These are phyloP conservation scores for Clausena lansium DNA, from an alignment of 345 rosid genomes.

Conservation along the genomic window DNA sequence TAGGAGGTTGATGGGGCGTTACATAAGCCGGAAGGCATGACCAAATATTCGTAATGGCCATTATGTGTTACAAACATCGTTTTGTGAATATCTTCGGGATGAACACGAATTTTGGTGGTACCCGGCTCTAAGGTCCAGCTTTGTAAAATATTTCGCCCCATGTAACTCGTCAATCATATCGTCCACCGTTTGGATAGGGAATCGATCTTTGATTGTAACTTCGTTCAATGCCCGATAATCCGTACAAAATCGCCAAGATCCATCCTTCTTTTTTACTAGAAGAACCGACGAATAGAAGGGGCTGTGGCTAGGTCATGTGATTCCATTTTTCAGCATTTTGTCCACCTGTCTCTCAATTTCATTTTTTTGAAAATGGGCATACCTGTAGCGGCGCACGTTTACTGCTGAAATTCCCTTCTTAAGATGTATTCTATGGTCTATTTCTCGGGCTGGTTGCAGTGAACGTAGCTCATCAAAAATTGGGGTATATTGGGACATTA, in stretches of 20 bases:
- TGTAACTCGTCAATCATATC: not conserved
- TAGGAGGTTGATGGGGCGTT: not conserved
- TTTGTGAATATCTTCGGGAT: too few relatives aligned
- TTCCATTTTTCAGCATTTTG: not conserved
- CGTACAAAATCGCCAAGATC: not conserved
- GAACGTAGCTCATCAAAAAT: too few relatives aligned
- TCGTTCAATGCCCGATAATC: not conserved
- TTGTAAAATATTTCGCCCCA: not conserved
- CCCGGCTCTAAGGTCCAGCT: not conserved
- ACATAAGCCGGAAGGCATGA: too few relatives aligned
- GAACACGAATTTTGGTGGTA: too few relatives aligned
- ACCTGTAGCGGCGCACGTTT: too few relatives aligned
- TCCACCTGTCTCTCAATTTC: not conserved
- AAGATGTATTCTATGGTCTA: too few relatives aligned
- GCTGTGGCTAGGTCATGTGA: not conserved
- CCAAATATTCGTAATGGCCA: too few relatives aligned
- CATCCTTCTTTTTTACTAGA: not conserved
- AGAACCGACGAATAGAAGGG: not conserved
- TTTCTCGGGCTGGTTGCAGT: too few relatives aligned
- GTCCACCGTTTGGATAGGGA: not conserved
- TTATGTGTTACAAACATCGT: too few relatives aligned
- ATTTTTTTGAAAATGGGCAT: not conserved
- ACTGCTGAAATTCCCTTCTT: too few relatives aligned
- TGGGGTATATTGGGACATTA: too few relatives aligned
- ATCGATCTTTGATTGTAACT: not conserved